These are phyloP conservation scores for Fraxinus xanthoxyloides DNA, from an alignment of 305 asterid species.

Conservation along the genomic window DNA sequence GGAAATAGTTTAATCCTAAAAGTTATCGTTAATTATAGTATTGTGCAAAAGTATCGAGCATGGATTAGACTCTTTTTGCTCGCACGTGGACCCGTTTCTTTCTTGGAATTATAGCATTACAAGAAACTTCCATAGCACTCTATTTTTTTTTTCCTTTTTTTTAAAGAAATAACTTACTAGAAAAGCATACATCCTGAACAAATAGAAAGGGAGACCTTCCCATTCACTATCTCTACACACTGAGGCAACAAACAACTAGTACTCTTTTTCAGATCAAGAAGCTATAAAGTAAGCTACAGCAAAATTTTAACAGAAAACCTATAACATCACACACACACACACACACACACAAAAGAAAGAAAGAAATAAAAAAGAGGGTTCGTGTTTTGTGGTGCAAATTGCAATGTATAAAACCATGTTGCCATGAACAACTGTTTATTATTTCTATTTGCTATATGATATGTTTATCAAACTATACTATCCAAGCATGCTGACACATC, in stretches of 20 bases:
- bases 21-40: background rate
- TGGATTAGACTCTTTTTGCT: background rate
- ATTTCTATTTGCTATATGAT: background rate
- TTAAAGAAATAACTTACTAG: background rate
- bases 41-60: background rate
- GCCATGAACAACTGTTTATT: conserved; percentile 37
- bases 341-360: background rate
- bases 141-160: background rate
- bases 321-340: background rate
- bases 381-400: background rate
- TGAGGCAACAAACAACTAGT: background rate
- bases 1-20: background rate
- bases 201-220: background rate
- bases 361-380: background rate
- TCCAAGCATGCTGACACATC: conserved; percentile 5
- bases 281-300: background rate
- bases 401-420: conserved; percentile 23
- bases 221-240: background rate
- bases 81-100: background rate
- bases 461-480: conserved; percentile 11
- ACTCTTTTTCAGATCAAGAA: background rate
- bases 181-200: background rate
- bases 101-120: background rate
- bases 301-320: background rate
- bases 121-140: background rate